Percentiles rank a stretch among this genome's conserved stretches.
These are phyloP conservation scores for Apiotrichum veenhuisii DNA, from an alignment of 1,284 basidiomycete genomes.

Conservation along the genomic window DNA sequence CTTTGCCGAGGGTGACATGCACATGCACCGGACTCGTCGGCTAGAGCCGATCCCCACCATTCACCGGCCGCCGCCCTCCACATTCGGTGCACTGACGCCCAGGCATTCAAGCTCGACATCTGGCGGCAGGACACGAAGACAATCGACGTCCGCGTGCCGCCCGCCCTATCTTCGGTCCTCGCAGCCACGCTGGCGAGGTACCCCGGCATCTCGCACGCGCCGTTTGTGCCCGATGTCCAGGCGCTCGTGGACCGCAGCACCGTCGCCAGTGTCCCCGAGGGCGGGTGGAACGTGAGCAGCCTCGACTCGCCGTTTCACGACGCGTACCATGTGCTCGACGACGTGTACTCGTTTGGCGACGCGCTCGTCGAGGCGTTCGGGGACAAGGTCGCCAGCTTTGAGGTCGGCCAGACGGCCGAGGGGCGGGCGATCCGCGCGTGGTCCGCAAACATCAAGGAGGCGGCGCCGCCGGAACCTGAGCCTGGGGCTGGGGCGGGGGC, in stretches of 20 bases:
- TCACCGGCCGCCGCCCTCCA: too few relatives aligned
- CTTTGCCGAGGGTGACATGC: too few relatives aligned
- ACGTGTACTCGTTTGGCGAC: slow-evolving; percentile 42
- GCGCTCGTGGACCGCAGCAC: slow-evolving; percentile 24
- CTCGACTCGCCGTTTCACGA: slow-evolving; percentile 43
- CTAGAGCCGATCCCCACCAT: too few relatives aligned
- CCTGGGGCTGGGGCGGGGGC: background rate
- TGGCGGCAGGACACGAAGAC: slow-evolving; percentile 35
- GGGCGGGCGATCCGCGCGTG: slow-evolving; percentile 37
- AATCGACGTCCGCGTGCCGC: slow-evolving; percentile 35
- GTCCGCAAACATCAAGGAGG: slow-evolving; percentile 23
- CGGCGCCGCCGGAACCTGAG: slow-evolving; percentile 11
- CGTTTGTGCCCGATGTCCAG: slow-evolving; percentile 37
- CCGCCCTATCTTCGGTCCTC: background rate
- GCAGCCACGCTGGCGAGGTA: slow-evolving; percentile 2
- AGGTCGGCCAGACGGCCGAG: slow-evolving; percentile 38
- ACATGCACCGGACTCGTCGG: too few relatives aligned
- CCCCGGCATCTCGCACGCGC: slow-evolving; percentile 6
- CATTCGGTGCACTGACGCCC: too few relatives aligned
- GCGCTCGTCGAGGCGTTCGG: slow-evolving; percentile 33
- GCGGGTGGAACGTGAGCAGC: slow-evolving; percentile 31
- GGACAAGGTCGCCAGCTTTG: slow-evolving; percentile 27
- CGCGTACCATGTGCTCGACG: slow-evolving; percentile 41
- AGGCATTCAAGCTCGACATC: slow-evolving; percentile 44
- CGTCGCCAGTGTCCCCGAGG: slow-evolving; percentile 3